Evolutionary conservation across 768 basidiomycete species (phyloP), one percentile per base, ranked within the genome.

Genomic region (Phanerochaete carnosa): DNA sequence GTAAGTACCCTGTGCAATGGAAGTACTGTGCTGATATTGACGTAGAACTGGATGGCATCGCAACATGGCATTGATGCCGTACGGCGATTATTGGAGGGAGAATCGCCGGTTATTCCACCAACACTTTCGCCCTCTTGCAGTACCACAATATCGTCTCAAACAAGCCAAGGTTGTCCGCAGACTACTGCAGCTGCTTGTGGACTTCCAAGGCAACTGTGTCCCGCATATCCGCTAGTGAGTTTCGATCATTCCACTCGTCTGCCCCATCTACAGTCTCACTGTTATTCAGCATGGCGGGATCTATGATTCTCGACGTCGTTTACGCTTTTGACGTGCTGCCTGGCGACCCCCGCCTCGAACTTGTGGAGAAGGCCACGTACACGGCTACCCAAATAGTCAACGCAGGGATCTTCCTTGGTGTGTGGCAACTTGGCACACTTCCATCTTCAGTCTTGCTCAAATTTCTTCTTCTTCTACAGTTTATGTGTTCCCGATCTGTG

Each of bases 241-340:
- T 3, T 7, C 22, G 15, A 1, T 16, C 9, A 43, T 11, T 43
- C 11, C 39, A 19, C 19, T 7, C 8, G 39, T 43, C 19, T 19
- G 39, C 7, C 33, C 7, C 33, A 7, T 35, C n/a, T n/a, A n/a
- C n/a, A n/a, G n/a, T 6, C 33, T 35, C 39, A 43, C 39, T 7
- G 19, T 9, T 43, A 13, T 1, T 13, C 25, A 64, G 66, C 25
- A 58, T 62, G 51, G 51, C 61, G 1, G 66, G 62, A 26, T 35
- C 46, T 7, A 54, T 43, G 15, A 64, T 66, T 25, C 45, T 68
- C 33, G 37, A 51, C 8, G 32, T 64, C 9, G 61, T 59, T 3
- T 68, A 64, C 45, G 65, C 53, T 1, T 59, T 62, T n/a, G 61
- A 68, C n/a, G 49, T 64, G 30, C 23, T 58, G 52, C 30, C 35